Evolutionary conservation across 108 stramenopile species (phyloP).

Genomic region (Phaeodactylum tricornutum): DNA sequence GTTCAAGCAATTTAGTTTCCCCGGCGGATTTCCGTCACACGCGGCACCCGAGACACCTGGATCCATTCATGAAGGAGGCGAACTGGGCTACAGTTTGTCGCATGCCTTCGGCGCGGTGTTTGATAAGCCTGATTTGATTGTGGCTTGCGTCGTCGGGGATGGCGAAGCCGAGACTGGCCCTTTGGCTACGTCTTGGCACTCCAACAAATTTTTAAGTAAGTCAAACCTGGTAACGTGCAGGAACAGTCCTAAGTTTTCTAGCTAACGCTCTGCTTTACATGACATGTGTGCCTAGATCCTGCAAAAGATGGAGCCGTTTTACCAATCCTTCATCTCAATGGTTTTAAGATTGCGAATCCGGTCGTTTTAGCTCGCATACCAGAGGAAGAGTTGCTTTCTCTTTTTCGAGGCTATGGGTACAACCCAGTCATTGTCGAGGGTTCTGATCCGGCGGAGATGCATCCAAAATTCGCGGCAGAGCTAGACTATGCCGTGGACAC

Average conservation of each 20-base stretch:
- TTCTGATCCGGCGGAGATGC: slow-evolving; percentile 13
- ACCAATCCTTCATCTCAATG: slow-evolving; percentile 20
- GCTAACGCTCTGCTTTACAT: too few relatives aligned
- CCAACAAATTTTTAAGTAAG: slow-evolving; percentile 19
- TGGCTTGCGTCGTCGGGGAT: slow-evolving; percentile 14
- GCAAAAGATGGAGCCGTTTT: slow-evolving; percentile 17
- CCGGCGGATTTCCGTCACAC: slow-evolving; percentile 15
- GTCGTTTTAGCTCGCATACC: slow-evolving; percentile 17
- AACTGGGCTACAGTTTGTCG: slow-evolving; percentile 16
- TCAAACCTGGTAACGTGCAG: too few relatives aligned
- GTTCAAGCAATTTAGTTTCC: slow-evolving; percentile 18
- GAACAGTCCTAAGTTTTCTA: too few relatives aligned
- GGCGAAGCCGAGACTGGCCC: slow-evolving; percentile 22
- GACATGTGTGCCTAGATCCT: too few relatives aligned
- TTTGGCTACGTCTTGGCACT: slow-evolving; percentile 17
- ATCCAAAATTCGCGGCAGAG: slow-evolving; percentile 12
- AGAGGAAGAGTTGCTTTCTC: slow-evolving; percentile 10
- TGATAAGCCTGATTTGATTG: slow-evolving; percentile 14
- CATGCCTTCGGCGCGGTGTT: slow-evolving; percentile 18
- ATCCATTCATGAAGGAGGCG: slow-evolving; percentile 20
- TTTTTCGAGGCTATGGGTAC: slow-evolving; percentile 18
- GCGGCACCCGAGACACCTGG: slow-evolving; percentile 20
- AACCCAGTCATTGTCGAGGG: slow-evolving; percentile 16
- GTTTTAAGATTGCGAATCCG: slow-evolving; percentile 18
- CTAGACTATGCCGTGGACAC: slow-evolving; percentile 13